Evolutionary conservation across 2,329 filamentous ascomycete genomes (phyloP), one percentile per base, ranked within the genome.

Genomic region (Talaromyces sp.): DNA sequence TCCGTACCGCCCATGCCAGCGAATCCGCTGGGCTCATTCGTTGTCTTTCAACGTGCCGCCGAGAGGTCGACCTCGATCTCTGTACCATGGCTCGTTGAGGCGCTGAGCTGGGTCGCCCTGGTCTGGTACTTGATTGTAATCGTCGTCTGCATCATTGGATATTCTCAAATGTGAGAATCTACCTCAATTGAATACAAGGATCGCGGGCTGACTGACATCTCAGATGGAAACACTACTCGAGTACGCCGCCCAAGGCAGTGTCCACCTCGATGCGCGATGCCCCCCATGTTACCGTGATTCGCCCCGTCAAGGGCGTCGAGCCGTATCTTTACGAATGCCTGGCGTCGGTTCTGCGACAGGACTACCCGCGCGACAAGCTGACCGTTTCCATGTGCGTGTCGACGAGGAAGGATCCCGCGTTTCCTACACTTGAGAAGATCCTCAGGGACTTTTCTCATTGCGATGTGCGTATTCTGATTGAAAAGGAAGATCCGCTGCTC

Each of bases 261-360:
- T 79, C 82, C 23, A 66, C 71, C 61, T 80, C 75, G 42, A 71
- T 77, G 23, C 59, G 71, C 12, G 78, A 87, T 44, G 81, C 92
- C 3, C 94, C 93, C 16, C 88, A 91, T 78, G 84, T 99, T 69
- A 98, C 95, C 34, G 84, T 96, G 64, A 92, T 99, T 67, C 90
- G 95, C 2, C 96, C 95, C 0, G 89, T 96, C 66, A 98, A 97
- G 77, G 95, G 93, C 64, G 83, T 96, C 61, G 95, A 98, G 74
- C 90, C 92, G 4, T 86, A 87, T 66, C 86, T 98, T 28, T 96
- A 96, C 81, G 91, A 96, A 70, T 98, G 95, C 71, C 88, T 99
- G 47, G 89, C 90, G 33, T 89, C 93, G 5, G 91, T 89, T 1
- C 93, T 97, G 73, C 86, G 81, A 54, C 93, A 96, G 75, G 83